Base-by-base conservation (phyloP, 176 grass and related monocot genomes). In the Oryza brachyantha region DNA sequence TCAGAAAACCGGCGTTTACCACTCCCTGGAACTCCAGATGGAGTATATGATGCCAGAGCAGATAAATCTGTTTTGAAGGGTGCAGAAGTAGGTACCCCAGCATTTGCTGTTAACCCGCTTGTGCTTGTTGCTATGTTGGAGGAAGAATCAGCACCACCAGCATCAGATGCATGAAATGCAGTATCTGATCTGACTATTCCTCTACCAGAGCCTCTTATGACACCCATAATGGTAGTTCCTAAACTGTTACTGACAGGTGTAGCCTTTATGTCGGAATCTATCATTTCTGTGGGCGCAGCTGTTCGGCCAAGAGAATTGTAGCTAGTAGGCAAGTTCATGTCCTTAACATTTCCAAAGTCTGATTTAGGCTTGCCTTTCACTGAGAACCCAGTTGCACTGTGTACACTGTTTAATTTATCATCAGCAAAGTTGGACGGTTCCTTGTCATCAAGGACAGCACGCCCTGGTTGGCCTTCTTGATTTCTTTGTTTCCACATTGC, bases 401-500 rank as follows among this genome's bases (percentile, higher is more conserved):
- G 45, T 68, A 86, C 46, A 75, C 36, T 86, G 41, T 68, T 86
- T 28, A 63, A 77, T 79, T 82, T 88, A 74, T 88, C 85, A 71
- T 83, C 92, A 29, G 24, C n/a, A 8, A 78, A 66, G 58, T 35
- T 84, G 28, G 83, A 74, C 13, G 40, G 69, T 73, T 92, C 91
- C 81, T 92, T 97, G 46, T 93, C 96, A 78, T 94, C 84, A 74
- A 81, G 37, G 29, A 72, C 58, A 84, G 76, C 29, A 78, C 65
- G 79, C 52, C 79, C 64, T 81, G 78, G 66, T 73, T 99, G 92
- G 8, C 92, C 83, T 87, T 99, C 96, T 79, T 99, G 87, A 88
- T 89, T 99, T 67, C 92, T 95, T 88, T 99, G 92, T 72, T 95
- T 99, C 96, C 96, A 99, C 88, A 99, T 89, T 28, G 92, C 88